Base-by-base conservation (phyloP, 441 rosid species). In the Gossypium gossypioides region DNA sequence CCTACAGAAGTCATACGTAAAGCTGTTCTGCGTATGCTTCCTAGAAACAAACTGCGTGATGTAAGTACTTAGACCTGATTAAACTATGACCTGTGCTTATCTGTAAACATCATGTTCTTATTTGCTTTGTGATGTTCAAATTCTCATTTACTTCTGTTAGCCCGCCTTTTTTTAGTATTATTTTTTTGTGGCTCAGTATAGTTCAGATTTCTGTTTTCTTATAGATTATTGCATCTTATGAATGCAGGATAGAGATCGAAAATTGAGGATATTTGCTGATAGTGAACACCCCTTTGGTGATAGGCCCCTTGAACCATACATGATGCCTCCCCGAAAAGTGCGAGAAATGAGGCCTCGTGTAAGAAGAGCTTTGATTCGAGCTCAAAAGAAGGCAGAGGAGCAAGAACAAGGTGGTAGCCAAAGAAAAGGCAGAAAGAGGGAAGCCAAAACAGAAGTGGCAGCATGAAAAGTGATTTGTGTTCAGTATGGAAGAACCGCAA, bases 1-100 rank as follows among this genome's bases (percentile, higher is more conserved):
- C 95, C 98, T 51, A 89, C 98, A 6, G 99, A 96, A 84, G 99
- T 90, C 79, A 89, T 96, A 58, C 98, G 97, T 75, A 96, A 96
- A 83, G 97, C 99, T 75, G 94, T 96, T 69, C 71, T 91, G 32
- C 98, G 97, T 57, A 96, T 93, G 99, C 97, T 57, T 78, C 99
- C 98, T 6, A 88, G 90, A 77, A 96, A 96, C 84, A 96, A 91
- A 81, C 75, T 96, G 77, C 96, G 99, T 70, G 92, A 93, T 85
- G 98, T 91, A 72, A 83, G 97, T 74, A 0, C 66, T 25, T 1
- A 62, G 34, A 71, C 57, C 22, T 16, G 59, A 46, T 22, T n/a
- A 22, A 48, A 19, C 29, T 40, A 18, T 61, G 46, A 48, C 9
- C 8, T 15, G 3, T 40, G 2, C 21, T 57, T 59, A 5, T 15